A percentile compares a stretch with the other conserved stretches of the same genome.
Evolutionary conservation across 495 filamentous ascomycete genomes (phyloP).

Genomic region (Hyphodiscus hymeniophilus): DNA sequence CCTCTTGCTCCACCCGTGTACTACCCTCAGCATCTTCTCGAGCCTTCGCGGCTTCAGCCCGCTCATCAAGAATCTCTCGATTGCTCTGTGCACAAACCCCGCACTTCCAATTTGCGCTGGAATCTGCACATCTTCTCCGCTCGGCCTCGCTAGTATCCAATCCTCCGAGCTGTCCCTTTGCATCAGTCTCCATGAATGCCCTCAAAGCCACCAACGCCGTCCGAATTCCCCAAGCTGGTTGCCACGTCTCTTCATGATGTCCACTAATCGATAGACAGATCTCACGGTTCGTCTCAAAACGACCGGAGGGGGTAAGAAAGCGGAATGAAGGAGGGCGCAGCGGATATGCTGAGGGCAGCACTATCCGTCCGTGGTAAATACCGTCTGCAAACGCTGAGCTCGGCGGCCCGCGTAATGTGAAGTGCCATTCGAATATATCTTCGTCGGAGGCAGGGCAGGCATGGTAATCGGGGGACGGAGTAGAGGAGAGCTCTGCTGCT

Average conservation of each 20-base stretch:
- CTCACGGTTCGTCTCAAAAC: constrained; percentile 95
- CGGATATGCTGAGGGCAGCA: constrained; percentile 81
- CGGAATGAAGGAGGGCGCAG: constrained; percentile 86
- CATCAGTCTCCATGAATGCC: constrained; percentile 67
- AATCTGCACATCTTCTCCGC: constrained; percentile 54
- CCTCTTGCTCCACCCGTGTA: constrained; percentile 27
- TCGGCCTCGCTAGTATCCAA: constrained; percentile 61
- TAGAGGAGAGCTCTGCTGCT: constrained; percentile 45
- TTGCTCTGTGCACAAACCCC: constrained; percentile 58
- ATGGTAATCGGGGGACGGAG: constrained; percentile 73
- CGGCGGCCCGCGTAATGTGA: constrained; percentile 89
- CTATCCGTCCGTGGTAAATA: constrained; percentile 93
- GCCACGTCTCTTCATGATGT: constrained; percentile 97
- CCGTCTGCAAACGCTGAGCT: constrained; percentile 66
- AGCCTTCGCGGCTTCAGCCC: constrained; percentile 49
- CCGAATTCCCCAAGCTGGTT: constrained; percentile 92
- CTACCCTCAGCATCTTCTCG: constrained; percentile 33
- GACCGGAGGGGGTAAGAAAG: constrained; percentile 83
- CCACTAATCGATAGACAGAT: constrained; percentile 90
- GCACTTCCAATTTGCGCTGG: constrained; percentile 57
- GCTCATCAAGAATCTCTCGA: constrained; percentile 60
- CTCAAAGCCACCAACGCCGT: constrained; percentile 61
- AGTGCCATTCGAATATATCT: constrained; percentile 99
- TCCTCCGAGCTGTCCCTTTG: constrained; percentile 77
- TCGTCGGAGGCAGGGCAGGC: constrained; percentile 66